A percentile compares a stretch with the other conserved stretches of the same genome.
Evolutionary conservation across 202 grass and related monocot species (phyloP).

Genomic region (Digitaria exilis): DNA sequence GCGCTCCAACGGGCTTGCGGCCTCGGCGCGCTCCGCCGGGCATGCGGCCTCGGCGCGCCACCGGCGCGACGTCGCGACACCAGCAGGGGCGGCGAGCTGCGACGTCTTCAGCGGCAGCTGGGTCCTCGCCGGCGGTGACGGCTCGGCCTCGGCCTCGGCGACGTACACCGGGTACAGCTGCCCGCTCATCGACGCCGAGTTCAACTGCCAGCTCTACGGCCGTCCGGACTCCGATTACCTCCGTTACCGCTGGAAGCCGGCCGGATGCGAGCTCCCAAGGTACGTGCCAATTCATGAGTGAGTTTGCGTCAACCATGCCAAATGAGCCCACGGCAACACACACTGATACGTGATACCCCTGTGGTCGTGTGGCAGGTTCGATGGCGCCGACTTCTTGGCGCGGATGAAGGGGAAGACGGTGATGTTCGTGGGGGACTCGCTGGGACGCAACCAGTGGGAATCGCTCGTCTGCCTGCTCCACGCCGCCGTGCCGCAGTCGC

Average conservation of each 20-base stretch:
- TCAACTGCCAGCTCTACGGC: constrained; percentile 94
- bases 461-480: constrained; percentile 89
- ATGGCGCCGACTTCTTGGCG: constrained; percentile 70
- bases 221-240: constrained; percentile 82
- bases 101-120: constrained; percentile 80
- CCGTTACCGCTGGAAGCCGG: constrained; percentile 72
- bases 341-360: neutral
- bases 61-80: constrained; percentile 29
- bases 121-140: constrained; percentile 64
- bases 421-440: constrained; percentile 97
- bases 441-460: constrained; percentile 92
- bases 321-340: neutral
- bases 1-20: constrained; percentile 29
- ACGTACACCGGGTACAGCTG: constrained; percentile 77
- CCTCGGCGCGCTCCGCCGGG: constrained; percentile 35
- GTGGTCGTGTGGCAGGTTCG: constrained; percentile 46
- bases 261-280: constrained; percentile 75
- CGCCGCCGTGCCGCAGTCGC: constrained; percentile 66
- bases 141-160: no score
- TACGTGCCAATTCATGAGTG: neutral
- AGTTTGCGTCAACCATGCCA: neutral
- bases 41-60: constrained; percentile 39
- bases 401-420: constrained; percentile 87
- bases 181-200: constrained; percentile 77
- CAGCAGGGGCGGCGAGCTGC: constrained; percentile 39